Conservation (phyloP, 768 basidiomycete species). For the Saitozyma sp. region DNA sequence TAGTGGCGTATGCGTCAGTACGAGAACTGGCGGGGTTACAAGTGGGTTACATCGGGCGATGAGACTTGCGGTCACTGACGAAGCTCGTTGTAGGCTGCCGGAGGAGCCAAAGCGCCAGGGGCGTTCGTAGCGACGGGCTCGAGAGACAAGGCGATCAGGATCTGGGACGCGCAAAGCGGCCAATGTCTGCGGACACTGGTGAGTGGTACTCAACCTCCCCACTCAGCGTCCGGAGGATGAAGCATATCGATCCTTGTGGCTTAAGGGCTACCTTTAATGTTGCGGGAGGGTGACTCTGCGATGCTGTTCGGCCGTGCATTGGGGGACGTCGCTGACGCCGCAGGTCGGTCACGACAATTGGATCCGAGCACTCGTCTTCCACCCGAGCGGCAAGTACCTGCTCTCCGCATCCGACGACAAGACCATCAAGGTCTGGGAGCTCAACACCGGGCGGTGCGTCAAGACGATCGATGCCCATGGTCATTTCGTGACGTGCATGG, state of each 20-base stretch:
- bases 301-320: too few relatives aligned
- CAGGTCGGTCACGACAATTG: constrained; percentile 71
- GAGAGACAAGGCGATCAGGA: constrained; percentile 84
- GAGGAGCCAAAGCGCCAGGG: constrained; percentile 53
- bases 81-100: constrained; percentile 46
- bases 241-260: too few relatives aligned
- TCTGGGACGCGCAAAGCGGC: constrained; percentile 85
- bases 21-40: constrained; percentile 72
- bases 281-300: constrained; percentile 30
- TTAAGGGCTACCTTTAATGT: too few relatives aligned
- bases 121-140: constrained; percentile 76
- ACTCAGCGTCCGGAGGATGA: constrained; percentile 46
- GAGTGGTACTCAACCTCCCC: constrained; percentile 30
- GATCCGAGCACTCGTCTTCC: constrained; percentile 84
- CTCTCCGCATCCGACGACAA: constrained; percentile 92
- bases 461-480: constrained; percentile 85
- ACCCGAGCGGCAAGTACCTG: constrained; percentile 83
- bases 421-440: constrained; percentile 85
- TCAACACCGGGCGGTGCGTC: constrained; percentile 77
- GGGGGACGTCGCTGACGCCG: background rate
- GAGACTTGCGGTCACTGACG: background rate
- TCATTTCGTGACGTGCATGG: constrained; percentile 76
- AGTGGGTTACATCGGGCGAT: constrained; percentile 54
- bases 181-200: constrained; percentile 77
- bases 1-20: constrained; percentile 71